Conservation (phyloP, 306 rosid species). For the Vigna reflexopilosa region DNA sequence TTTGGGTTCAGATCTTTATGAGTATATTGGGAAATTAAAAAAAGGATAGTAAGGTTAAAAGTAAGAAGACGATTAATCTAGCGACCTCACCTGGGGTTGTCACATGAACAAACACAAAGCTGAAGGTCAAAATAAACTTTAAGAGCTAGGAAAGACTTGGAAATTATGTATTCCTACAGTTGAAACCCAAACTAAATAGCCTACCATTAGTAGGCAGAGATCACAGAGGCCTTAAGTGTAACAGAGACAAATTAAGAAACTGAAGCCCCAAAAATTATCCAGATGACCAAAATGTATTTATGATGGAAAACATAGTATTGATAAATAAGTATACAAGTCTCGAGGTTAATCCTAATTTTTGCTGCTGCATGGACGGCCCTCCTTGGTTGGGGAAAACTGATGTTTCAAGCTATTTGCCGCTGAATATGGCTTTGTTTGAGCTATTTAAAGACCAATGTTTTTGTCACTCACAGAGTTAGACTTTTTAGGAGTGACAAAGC, state of each 20-base stretch:
- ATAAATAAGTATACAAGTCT: background rate
- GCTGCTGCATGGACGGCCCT: background rate
- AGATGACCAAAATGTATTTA: background rate
- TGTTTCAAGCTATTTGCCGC: background rate
- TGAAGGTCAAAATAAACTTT: constrained; percentile 4
- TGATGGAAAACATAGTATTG: background rate
- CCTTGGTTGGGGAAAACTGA: background rate
- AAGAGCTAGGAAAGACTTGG: background rate
- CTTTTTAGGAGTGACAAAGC: background rate
- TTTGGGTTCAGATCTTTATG: background rate
- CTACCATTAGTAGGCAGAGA: background rate
- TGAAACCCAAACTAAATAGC: background rate
- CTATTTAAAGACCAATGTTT: background rate
- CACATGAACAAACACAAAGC: constrained; percentile 23
- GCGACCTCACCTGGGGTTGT: background rate
- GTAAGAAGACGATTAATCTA: background rate
- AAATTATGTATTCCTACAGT: background rate
- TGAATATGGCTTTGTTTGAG: background rate
- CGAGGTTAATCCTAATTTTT: background rate
- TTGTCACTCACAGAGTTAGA: constrained; percentile 5
- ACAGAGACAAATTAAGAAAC: background rate
- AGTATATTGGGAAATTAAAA: background rate
- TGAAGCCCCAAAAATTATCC: constrained; percentile 1
- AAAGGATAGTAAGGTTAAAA: background rate
- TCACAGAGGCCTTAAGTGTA: background rate